Evolutionary conservation across 2,329 filamentous ascomycete genomes (phyloP), one percentile per base, ranked within the genome.

Genomic region (Colletotrichum orbiculare): DNA sequence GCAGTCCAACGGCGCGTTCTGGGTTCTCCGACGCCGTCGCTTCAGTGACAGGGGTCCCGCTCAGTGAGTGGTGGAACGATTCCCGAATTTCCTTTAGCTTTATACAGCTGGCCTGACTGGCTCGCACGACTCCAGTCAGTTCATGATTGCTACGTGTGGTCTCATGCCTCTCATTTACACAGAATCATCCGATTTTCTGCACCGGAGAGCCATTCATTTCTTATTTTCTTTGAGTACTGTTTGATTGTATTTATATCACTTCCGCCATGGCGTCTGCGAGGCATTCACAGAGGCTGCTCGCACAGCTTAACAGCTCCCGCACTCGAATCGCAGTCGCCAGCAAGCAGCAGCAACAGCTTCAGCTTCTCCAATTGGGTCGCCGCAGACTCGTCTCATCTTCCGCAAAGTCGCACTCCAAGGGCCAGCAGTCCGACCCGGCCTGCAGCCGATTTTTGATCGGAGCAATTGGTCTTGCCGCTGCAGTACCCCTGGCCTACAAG

Each of bases 401-500:
- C 54, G 33, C 54, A 48, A 61, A 66, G 41, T 64, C 65, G 41
- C 49, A 62, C 12, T 68, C 45, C 56, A 65, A 55, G 52, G 56
- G 54, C 41, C 60, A 64, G 11, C 54, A 59, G 47, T 50, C 61
- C 11, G 38, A 58, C 37, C 53, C 66, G n/a, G 38, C 54, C 35
- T 52, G 37, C 45, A 67, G 52, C 48, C 59, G 58, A 43, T 42
- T 61, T 49, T 42, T 69, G 6, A 63, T 78, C 69, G 75, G 76
- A 53, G 79, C 77, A 42, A 74, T 76, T 54, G 82, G 83, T 64
- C 70, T 88, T 56, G 82, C 84, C 64, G 80, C 87, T 68, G 78
- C 83, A 48, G 79, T 82, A 34, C 79, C 84, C 8, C 69, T 89
- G 45, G 78, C 85, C 50, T 89, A 88, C 78, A 86, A 84, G 62